Base-by-base conservation (phyloP, 805 yeast species). In the Nakazawaea sp. region DNA sequence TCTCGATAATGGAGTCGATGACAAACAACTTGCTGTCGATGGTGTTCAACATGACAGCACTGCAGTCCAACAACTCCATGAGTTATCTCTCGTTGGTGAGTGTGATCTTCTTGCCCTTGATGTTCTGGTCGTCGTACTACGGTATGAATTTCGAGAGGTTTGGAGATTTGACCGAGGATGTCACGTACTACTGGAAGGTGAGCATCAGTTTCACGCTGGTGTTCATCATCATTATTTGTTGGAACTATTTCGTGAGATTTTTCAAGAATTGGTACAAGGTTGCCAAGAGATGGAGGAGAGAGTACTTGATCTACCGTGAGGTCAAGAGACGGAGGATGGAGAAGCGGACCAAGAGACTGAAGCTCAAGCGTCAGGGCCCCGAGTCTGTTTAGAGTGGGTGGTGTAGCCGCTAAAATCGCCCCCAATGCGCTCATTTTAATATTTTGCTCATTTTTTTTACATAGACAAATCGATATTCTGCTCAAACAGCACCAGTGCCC, bases 111-210 rank as follows among this genome's bases (percentile, higher is more conserved):
- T 57, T 76, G 27, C 82, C 82, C 4, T 49, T 76, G 37, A 66
- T 76, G 4, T 76, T 76, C 47, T 62, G 78, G 66, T 73, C 81
- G 1, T 81, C 81, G 10, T 76, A 73, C 48, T 76, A 70, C 40
- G 78, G 78, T 13, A 72, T 72, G 78, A 72, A 72, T 46, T 72
- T 72, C 47, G 50, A 55, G 19, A 41, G 48, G 5, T 72, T 72
- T 43, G 60, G 58, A 3, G 62, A 64, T 33, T 49, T 72, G 28
- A 46, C 59, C 12, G 41, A 56, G 25, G 55, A 57, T 25, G 70
- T 66, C 3, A 46, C 51, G 4, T 69, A 63, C 45, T 72, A 70
- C 48, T 72, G 78, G 78, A 51, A 56, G 11, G 50, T 72, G 7
- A 68, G 75, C 1, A 39, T 61, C 1, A 69, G 70, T 1, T 66